A percentile compares a stretch with the other conserved stretches of the same genome.
These are phyloP conservation scores for Puccinia polysora DNA, from an alignment of 1,284 basidiomycete genomes.

Conservation along the genomic window DNA sequence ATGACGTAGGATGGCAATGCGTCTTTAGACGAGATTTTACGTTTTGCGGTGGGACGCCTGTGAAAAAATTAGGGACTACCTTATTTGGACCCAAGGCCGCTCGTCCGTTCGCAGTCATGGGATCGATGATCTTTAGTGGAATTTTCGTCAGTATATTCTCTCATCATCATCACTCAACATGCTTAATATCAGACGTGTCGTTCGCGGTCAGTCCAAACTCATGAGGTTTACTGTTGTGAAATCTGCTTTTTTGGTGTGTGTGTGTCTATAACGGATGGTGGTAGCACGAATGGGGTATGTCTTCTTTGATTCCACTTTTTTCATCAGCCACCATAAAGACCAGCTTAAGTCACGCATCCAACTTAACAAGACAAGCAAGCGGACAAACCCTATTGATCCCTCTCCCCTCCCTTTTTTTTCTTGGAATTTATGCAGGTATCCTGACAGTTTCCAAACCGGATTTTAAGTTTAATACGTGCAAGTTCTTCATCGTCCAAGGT, in stretches of 20 bases:
- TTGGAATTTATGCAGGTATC: background rate
- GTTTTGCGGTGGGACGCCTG: conserved; percentile 10
- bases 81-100: background rate
- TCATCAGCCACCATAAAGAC: background rate
- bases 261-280: too few species aligned
- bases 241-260: too few species aligned
- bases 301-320: background rate
- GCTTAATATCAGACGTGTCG: too few species aligned
- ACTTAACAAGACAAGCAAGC: too few species aligned
- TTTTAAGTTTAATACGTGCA: conserved; percentile 5
- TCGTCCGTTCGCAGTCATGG: background rate
- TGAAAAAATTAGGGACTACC: conserved; percentile 4
- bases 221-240: background rate
- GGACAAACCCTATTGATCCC: too few species aligned
- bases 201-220: background rate
- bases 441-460: conserved; percentile 18
- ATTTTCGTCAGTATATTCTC: conserved; percentile 10
- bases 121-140: conserved; percentile 24
- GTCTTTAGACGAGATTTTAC: conserved; percentile 27
- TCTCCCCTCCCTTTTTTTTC: background rate
- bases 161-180: background rate
- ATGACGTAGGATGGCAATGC: conserved; percentile 33
- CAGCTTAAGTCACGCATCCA: background rate
- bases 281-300: conserved; percentile 30
- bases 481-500: conserved; percentile 23